phyloP scores from a whole-genome alignment of 805 yeast species.

The Wickerhamiella azyma region DNA sequence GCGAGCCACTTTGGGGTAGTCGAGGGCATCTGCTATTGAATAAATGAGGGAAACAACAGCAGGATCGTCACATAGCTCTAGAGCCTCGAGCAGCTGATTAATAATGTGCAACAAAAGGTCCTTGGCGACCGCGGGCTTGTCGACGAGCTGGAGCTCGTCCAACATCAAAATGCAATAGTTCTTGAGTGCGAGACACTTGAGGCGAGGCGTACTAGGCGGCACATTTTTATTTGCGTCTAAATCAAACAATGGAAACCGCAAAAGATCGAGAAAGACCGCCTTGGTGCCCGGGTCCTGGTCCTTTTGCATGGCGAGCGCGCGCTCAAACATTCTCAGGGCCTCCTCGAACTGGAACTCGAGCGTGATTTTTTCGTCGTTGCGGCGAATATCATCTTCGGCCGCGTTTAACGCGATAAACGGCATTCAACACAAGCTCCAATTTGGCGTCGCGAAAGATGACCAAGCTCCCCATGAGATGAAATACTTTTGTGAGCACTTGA shows the following conservation, averaged over 20 bases:
- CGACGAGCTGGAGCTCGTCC: conserved; percentile 23
- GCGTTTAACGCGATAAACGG: conserved; percentile 66
- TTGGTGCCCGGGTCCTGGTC: conserved; percentile 25
- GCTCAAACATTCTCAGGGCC: conserved; percentile 61
- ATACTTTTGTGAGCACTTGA: conserved; percentile 4
- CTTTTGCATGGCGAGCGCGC: conserved; percentile 53
- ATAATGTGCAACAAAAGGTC: neutral
- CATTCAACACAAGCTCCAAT: conserved; percentile 10
- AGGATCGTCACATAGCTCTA: conserved; percentile 10
- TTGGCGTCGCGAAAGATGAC: neutral
- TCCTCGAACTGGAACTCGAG: conserved; percentile 83
- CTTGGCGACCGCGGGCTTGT: neutral
- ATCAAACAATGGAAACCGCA: conserved; percentile 51
- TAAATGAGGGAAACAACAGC: conserved; percentile 5
- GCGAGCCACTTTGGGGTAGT: conserved; percentile 13
- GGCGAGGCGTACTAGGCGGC: conserved; percentile 57
- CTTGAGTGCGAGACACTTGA: conserved; percentile 65
- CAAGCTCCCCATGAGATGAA: neutral
- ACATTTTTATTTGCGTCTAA: conserved; percentile 21
- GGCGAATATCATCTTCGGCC: conserved; percentile 50
- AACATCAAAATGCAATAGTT: conserved; percentile 68
- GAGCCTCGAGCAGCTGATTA: conserved; percentile 10
- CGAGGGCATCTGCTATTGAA: conserved; percentile 8
- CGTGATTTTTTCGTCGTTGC: conserved; percentile 78
- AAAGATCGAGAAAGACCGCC: conserved; percentile 44